These are phyloP conservation scores for Cryptococcus sp. DNA, from an alignment of 1,284 basidiomycete species.

Conservation along the genomic window DNA sequence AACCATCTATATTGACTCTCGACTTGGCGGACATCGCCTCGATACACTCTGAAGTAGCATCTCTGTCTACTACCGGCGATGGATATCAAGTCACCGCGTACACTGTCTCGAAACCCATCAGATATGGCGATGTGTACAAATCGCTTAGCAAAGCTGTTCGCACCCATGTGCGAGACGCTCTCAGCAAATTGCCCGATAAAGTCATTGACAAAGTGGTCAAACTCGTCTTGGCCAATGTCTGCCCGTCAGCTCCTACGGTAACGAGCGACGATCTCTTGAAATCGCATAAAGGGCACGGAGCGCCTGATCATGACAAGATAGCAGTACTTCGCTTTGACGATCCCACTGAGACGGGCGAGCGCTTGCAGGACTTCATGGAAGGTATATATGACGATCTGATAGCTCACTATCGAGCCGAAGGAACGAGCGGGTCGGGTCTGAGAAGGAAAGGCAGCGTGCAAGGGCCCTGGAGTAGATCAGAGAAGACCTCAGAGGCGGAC, in stretches of 20 bases:
- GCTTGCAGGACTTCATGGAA: slow-evolving; percentile 74
- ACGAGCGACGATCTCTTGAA: slow-evolving; percentile 33
- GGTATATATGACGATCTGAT: slow-evolving; percentile 62
- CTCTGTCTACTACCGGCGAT: slow-evolving; percentile 24
- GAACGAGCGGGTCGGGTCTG: slow-evolving; percentile 22
- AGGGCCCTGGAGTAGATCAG: slow-evolving; percentile 14
- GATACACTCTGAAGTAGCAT: slow-evolving; percentile 16
- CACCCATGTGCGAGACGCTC: slow-evolving; percentile 61
- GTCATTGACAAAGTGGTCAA: slow-evolving; percentile 63
- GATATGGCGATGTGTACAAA: slow-evolving; percentile 60
- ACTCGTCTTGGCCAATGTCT: slow-evolving; percentile 39
- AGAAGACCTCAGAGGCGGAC: slow-evolving; percentile 2
- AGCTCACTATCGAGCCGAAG: slow-evolving; percentile 40
- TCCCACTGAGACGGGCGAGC: slow-evolving; percentile 57
- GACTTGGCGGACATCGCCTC: slow-evolving; percentile 26
- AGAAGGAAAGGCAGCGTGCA: slow-evolving; percentile 39
- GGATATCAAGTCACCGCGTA: slow-evolving; percentile 49
- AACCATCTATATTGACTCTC: slow-evolving; percentile 37
- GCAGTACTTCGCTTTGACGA: slow-evolving; percentile 34
- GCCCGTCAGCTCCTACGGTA: slow-evolving; percentile 15
- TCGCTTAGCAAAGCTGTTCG: slow-evolving; percentile 64
- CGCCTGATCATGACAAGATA: slow-evolving; percentile 19
- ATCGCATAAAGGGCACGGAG: slow-evolving; percentile 13
- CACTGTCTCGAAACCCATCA: slow-evolving; percentile 45
- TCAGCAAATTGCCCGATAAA: slow-evolving; percentile 62